phyloP scores from a whole-genome alignment of 768 basidiomycete genomes.

The Hericium alpestre region DNA sequence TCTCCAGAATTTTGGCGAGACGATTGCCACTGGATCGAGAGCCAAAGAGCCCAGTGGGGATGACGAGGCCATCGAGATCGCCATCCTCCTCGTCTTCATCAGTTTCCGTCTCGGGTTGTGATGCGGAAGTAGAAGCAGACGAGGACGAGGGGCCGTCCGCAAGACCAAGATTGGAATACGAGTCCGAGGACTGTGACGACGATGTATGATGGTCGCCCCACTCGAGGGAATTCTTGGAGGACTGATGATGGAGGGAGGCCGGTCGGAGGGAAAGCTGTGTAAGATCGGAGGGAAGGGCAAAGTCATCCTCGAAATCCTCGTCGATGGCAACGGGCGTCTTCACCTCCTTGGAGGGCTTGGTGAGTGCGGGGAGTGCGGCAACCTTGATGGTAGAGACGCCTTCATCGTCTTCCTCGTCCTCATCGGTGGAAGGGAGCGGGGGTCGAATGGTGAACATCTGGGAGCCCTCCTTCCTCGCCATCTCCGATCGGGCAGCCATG shows the following conservation, averaged over 20 bases:
- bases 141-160: slow-evolving; percentile 59
- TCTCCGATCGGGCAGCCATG: slow-evolving; percentile 29
- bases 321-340: slow-evolving; percentile 26
- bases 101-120: slow-evolving; percentile 61
- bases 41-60: slow-evolving; percentile 69
- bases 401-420: slow-evolving; percentile 66
- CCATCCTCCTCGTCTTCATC: slow-evolving; percentile 53
- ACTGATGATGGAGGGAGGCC: slow-evolving; percentile 47
- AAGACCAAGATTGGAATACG: slow-evolving; percentile 72
- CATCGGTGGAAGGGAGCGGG: slow-evolving; percentile 37
- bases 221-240: slow-evolving; percentile 76
- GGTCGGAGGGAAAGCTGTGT: slow-evolving; percentile 77
- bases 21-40: slow-evolving; percentile 48
- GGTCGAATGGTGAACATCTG: slow-evolving; percentile 58
- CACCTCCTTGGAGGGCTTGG: slow-evolving; percentile 15
- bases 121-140: slow-evolving; percentile 53
- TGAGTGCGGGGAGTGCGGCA: slow-evolving; percentile 30
- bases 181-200: slow-evolving; percentile 77
- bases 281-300: slow-evolving; percentile 70
- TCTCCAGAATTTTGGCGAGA: slow-evolving; percentile 40
- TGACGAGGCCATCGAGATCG: slow-evolving; percentile 71
- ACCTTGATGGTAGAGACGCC: slow-evolving; percentile 80
- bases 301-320: slow-evolving; percentile 79
- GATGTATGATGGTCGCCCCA: slow-evolving; percentile 78
- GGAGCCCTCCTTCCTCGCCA: slow-evolving; percentile 23